These are phyloP conservation scores for Aureobasidium sp. DNA, from an alignment of 2,329 filamentous ascomycete genomes.

Conservation along the genomic window DNA sequence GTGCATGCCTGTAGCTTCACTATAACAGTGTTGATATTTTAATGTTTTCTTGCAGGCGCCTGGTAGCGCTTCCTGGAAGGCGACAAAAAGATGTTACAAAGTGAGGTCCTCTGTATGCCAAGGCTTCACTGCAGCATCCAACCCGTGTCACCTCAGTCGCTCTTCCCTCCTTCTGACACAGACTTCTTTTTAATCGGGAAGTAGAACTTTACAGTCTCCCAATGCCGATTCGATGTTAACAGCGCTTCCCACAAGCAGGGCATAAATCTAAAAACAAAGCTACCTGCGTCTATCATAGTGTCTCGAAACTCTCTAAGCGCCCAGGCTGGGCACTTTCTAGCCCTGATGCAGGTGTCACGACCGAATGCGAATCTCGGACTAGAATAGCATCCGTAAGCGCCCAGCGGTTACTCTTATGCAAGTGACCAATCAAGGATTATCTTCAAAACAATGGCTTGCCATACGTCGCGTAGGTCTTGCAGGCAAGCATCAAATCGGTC, in stretches of 20 bases:
- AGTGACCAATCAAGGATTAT: not conserved
- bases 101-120: not conserved
- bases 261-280: not conserved
- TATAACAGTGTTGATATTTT: no score
- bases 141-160: not conserved
- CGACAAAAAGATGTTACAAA: not conserved
- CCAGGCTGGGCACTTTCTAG: not conserved
- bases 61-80: not conserved
- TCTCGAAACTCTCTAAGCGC: not conserved
- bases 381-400: slow-evolving; percentile 15
- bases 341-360: slow-evolving; percentile 12
- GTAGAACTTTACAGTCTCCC: not conserved
- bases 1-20: no score
- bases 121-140: not conserved
- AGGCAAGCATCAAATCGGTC: not conserved
- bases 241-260: not conserved
- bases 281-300: not conserved
- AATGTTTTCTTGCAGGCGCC: not conserved
- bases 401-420: slow-evolving; percentile 4
- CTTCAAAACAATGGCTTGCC: slow-evolving; percentile 2
- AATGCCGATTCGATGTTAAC: not conserved
- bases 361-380: not conserved
- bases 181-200: not conserved
- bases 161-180: not conserved
- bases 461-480: not conserved